Evolutionary conservation across 768 basidiomycete genomes (phyloP).

Genomic region (Trametes cinnabarina): DNA sequence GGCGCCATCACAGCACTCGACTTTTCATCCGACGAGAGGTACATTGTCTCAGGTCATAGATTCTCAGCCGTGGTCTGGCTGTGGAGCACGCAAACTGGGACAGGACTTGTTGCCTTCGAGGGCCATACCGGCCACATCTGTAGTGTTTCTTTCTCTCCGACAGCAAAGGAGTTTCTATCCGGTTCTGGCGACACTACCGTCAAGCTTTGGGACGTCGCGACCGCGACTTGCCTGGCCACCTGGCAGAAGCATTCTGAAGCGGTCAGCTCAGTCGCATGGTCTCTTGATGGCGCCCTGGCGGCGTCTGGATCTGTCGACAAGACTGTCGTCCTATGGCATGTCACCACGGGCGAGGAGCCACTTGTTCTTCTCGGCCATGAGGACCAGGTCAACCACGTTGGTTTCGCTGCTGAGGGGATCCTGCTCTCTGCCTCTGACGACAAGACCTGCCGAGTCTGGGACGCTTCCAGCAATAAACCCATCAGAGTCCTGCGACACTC

Average conservation of each 20-base stretch:
- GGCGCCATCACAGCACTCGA: background rate
- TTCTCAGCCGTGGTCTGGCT: conserved; percentile 2
- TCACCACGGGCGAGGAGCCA: background rate
- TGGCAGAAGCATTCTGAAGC: background rate
- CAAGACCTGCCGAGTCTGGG: background rate
- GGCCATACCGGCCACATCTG: background rate
- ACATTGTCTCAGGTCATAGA: background rate
- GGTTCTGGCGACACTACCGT: background rate
- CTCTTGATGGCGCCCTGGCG: background rate
- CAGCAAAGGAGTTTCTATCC: background rate
- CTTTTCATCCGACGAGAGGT: conserved; percentile 1
- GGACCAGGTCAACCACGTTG: background rate
- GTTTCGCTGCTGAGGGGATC: background rate
- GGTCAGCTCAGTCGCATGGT: background rate
- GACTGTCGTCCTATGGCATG: background rate
- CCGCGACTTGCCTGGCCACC: background rate
- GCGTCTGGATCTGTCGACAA: background rate
- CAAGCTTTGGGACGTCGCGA: conserved; percentile 1
- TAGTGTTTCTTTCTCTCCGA: conserved; percentile 3
- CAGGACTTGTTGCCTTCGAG: background rate
- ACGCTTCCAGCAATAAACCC: background rate
- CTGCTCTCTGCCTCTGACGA: background rate
- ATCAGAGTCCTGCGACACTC: too few species aligned
- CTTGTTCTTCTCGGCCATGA: background rate
- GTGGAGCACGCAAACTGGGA: conserved; percentile 1